Evolutionary conservation across 192 early-diverging fungal genomes (phyloP).

Genomic region (Pecoramyces ruminantium): DNA sequence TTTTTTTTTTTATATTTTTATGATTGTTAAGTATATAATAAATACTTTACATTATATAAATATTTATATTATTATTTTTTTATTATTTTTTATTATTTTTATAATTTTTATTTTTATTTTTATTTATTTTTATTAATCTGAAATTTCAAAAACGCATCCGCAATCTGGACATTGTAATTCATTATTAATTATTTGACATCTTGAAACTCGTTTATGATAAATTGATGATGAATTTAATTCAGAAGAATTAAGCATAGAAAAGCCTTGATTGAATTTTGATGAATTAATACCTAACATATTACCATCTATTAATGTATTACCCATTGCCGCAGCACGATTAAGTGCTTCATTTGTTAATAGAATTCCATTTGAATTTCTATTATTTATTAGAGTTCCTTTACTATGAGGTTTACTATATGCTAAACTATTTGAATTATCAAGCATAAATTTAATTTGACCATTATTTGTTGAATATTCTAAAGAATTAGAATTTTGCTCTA

Average conservation of each 20-base stretch:
- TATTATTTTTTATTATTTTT: too few species aligned
- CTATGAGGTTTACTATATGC: neutral
- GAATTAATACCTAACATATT: neutral
- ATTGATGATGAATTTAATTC: neutral
- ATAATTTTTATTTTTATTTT: too few species aligned
- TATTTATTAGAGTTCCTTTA: neutral
- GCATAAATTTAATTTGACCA: neutral
- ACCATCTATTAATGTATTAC: neutral
- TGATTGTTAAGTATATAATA: too few species aligned
- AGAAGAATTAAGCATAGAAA: neutral
- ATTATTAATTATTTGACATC: neutral
- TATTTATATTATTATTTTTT: too few species aligned
- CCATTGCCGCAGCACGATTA: neutral
- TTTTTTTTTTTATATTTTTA: too few species aligned
- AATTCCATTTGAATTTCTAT: too few species aligned
- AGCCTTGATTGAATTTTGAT: neutral
- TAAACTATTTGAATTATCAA: neutral
- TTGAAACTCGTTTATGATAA: neutral
- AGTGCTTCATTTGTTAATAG: neutral
- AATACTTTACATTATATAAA: too few species aligned
- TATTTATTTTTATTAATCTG: neutral
- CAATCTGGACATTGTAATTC: neutral
- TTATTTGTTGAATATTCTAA: neutral
- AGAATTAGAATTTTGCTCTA: neutral
- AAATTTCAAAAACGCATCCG: neutral